Evolutionary conservation across 768 basidiomycete species (phyloP), one percentile per base, ranked within the genome.

Genomic region (Collybiopsis confluens): DNA sequence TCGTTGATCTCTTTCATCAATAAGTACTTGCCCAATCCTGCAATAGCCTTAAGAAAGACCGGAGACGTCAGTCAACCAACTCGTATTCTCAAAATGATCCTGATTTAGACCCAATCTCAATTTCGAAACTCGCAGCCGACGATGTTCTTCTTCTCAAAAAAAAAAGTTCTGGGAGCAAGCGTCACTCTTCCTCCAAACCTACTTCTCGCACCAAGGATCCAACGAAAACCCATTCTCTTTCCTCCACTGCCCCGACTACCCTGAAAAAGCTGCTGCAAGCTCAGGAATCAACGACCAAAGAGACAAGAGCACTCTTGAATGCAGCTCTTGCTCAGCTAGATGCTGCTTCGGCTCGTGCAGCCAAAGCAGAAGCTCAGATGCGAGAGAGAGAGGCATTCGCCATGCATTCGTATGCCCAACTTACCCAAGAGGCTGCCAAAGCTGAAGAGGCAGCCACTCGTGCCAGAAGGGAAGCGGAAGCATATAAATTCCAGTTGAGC

Each of bases 281-380:
- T 3, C 47, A 56, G 36, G 56, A 56, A 47, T 36, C n/a, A 8
- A 43, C 41, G 6, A 50, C 37, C 4, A 52, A 47, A 33, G 27
- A 56, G 33, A 56, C 56, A 5, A 28, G 42, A 41, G 52, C 27
- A 15, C 40, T 52, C 11, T 26, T 56, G 6, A 38, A 52, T 27
- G 43, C 51, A 21, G 56, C 56, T 20, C 56, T 56, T 10, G 33
- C 47, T 15, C 41, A 46, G 26, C 50, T 56, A 6, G 38, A 56
- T 15, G 21, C 48, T 13, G 46, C 48, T 16, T 56, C 55, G 16
- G 37, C 45, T 26, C 56, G 56, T 24, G 56, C 43, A 24, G 21
- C 56, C 13, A 27, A 45, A 48, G 44, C 44, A 11, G 51, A 53
- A 28, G 27, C 37, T 26, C 51, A 52, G 41, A 23, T 42, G 13